Evolutionary conservation across 352 stramenopile genomes (phyloP).

Genomic region (Aphanomyces stellatus): DNA sequence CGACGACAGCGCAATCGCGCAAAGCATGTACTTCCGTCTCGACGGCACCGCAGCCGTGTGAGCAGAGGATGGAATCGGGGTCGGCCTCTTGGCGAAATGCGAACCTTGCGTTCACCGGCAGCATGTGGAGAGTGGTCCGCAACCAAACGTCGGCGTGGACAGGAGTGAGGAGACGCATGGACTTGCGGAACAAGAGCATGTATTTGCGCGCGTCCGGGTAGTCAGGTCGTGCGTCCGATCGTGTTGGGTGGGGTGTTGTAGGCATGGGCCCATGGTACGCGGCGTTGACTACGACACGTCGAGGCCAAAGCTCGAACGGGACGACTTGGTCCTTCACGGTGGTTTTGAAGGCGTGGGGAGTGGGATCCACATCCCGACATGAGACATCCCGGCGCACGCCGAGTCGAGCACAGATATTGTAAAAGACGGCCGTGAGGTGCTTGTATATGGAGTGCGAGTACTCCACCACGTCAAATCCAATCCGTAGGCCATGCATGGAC

Average conservation of each 20-base stretch:
- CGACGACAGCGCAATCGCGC: background rate
- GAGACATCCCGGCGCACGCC: too few relatives aligned
- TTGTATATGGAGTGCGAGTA: background rate
- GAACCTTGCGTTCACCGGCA: background rate
- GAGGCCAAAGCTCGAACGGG: background rate
- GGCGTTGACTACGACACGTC: background rate
- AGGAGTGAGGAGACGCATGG: background rate
- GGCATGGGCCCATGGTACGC: background rate
- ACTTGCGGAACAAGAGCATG: background rate
- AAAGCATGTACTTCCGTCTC: background rate
- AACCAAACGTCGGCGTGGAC: slow-evolving; percentile 14
- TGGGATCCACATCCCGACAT: background rate
- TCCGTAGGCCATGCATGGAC: background rate
- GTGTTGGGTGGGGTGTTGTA: background rate
- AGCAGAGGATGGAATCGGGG: background rate
- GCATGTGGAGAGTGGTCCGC: background rate
- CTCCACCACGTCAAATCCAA: background rate
- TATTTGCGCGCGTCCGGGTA: background rate
- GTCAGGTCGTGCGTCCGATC: background rate
- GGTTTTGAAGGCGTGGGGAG: background rate
- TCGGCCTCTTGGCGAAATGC: background rate
- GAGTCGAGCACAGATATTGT: background rate
- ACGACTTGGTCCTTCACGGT: background rate
- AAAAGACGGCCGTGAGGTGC: background rate
- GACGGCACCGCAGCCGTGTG: background rate